Evolutionary conservation across 225 moss, liverwort and hornwort genomes (phyloP).

Genomic region (Thuidium tamariscinum): DNA sequence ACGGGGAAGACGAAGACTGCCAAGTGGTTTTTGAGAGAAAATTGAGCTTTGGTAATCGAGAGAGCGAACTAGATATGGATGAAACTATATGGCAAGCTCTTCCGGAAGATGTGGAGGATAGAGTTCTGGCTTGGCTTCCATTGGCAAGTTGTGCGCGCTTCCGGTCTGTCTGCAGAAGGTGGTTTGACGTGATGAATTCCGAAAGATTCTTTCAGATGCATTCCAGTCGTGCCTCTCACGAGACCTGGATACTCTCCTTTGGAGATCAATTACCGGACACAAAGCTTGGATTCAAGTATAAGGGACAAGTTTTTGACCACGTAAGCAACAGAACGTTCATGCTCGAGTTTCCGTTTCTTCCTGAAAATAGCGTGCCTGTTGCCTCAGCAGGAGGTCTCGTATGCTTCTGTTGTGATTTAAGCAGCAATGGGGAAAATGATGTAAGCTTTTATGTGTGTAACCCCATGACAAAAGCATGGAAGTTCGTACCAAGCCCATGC

Average conservation of each 20-base stretch:
- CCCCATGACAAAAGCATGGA: constrained; percentile 40
- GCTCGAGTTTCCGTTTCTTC: constrained; percentile 37
- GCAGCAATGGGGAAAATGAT: constrained; percentile 14
- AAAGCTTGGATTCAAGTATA: not conserved
- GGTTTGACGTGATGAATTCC: constrained; percentile 19
- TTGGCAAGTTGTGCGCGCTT: constrained; percentile 33
- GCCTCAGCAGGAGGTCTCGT: constrained; percentile 33
- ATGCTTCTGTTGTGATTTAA: constrained; percentile 34
- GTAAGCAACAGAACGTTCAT: constrained; percentile 2
- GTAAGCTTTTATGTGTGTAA: constrained; percentile 42
- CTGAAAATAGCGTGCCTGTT: constrained; percentile 22
- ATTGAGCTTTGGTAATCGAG: constrained; percentile 32
- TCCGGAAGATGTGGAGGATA: constrained; percentile 36
- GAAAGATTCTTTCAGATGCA: constrained; percentile 27
- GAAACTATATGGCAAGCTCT: constrained; percentile 22
- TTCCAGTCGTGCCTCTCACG: constrained; percentile 4
- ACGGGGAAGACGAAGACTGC: constrained; percentile 5
- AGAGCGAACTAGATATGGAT: constrained; percentile 24
- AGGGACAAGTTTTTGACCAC: constrained; percentile 29
- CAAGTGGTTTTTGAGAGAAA: constrained; percentile 26
- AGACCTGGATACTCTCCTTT: constrained; percentile 37
- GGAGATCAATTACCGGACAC: not conserved
- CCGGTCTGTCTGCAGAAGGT: constrained; percentile 40
- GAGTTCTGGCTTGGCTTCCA: constrained; percentile 35
- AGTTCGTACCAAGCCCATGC: constrained; percentile 32